Conservation (phyloP, 2,329 filamentous ascomycete genomes). For the Fusarium sp. region DNA sequence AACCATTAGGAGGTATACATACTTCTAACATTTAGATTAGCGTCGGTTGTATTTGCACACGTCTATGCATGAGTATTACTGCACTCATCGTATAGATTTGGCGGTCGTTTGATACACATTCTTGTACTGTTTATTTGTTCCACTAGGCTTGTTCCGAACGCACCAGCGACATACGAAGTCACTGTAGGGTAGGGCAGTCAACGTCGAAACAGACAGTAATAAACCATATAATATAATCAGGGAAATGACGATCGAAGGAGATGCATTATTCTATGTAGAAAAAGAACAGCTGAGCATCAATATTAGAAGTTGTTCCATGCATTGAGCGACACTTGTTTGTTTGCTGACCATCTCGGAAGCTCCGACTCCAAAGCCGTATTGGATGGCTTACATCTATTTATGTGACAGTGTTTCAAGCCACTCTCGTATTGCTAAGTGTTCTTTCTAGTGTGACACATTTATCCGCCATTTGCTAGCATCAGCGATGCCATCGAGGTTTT, state of each 20-base stretch:
- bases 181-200: neutral
- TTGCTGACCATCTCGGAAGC: neutral
- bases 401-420: neutral
- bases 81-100: neutral
- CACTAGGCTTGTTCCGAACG: no score
- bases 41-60: no score
- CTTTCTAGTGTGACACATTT: no score
- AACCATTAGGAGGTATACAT: slow-evolving; percentile 1
- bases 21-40: neutral
- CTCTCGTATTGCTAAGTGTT: neutral
- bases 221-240: neutral
- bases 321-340: neutral
- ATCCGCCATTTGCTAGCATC: no score
- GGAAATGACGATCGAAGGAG: no score
- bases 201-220: no score
- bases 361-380: neutral
- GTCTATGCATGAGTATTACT: neutral
- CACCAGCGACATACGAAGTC: neutral
- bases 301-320: neutral
- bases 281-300: neutral
- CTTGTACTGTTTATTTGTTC: no score
- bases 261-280: no score
- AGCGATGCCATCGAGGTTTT: no score
- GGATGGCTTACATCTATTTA: neutral
- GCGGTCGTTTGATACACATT: neutral